Evolutionary conservation across 192 early-diverging fungal genomes (phyloP), one percentile per base, ranked within the genome.

Genomic region (Coemansia sp.): DNA sequence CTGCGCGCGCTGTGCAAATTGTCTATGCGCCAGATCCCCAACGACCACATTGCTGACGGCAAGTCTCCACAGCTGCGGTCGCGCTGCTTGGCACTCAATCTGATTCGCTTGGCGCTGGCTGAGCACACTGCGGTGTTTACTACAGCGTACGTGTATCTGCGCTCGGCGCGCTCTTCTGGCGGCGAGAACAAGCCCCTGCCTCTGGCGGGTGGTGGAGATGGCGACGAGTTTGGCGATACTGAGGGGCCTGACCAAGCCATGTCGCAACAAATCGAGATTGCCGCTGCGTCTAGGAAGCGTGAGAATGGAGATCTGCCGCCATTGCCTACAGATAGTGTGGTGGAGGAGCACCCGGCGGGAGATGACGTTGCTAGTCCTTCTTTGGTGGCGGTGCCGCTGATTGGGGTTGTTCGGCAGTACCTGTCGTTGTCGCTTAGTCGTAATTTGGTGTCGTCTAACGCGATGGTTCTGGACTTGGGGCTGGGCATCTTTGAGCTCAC

Each of bases 1-100:
- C 87, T 97, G 71, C 86, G 95, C 9, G 90, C 95, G 7, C 80
- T 97, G 36, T 94, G 92, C 79, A 93, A 93, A 63, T 77, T 95
- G 51, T 92, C 89, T 34, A 95, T 93, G 90, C 94, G 94, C 59
- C 80, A 86, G 23, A 88, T 91, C 46, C 78, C 88, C 10, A 85
- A 82, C 21, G 86, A 85, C 71, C 84, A 88, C 24, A 82, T 82
- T 8, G 86, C 78, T 7, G 95, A 95, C 67, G 82, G 92, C 40
- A 86, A 86, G 64, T 91, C 93, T 5, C 90, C 89, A 42, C 82
- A 90, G 2, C 90, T 95, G 87, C 81, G 93, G 11, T 91, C 94
- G 38, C 93, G 94, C 43, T 80, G 94, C 16, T 72, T 96, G 26
- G 90, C 95, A 10, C 78, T 97, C 31, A 89, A 90, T 48, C 76